Evolutionary conservation across 805 yeast species (phyloP).

Genomic region (Kuraishia capsulata): DNA sequence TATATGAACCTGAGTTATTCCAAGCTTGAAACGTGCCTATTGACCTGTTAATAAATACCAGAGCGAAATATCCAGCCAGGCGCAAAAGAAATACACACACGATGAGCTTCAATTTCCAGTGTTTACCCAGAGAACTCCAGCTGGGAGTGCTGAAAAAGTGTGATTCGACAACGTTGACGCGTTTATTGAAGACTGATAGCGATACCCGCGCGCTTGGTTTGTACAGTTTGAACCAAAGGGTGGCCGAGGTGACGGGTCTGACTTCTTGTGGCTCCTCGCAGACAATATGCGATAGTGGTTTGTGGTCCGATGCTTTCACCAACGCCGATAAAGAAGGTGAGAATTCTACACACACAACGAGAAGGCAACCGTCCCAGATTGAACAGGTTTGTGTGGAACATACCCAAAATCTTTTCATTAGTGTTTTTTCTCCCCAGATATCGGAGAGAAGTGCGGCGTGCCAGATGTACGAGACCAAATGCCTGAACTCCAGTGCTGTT

Average conservation of each 20-base stretch:
- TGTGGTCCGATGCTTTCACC: background rate
- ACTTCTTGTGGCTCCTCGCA: background rate
- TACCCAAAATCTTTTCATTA: conserved; percentile 8
- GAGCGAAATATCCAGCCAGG: too few relatives aligned
- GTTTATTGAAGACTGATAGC: background rate
- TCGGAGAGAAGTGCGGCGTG: conserved; percentile 9
- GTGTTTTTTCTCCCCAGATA: conserved; percentile 19
- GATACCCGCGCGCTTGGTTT: background rate
- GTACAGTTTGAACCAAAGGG: background rate
- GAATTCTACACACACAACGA: background rate
- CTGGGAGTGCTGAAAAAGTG: background rate
- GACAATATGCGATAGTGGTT: background rate
- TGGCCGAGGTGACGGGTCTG: background rate
- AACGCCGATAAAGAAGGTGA: background rate
- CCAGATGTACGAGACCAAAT: conserved; percentile 14
- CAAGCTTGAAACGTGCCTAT: too few relatives aligned
- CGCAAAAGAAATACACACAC: too few relatives aligned
- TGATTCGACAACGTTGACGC: background rate
- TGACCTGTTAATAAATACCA: too few relatives aligned
- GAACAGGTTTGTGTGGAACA: background rate
- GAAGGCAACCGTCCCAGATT: too few relatives aligned
- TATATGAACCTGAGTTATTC: too few relatives aligned
- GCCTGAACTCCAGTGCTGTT: conserved; percentile 4
- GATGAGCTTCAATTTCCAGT: too few relatives aligned
- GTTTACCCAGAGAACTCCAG: background rate